Percentiles rank a stretch among this genome's conserved stretches.
Conservation (phyloP, 1,284 basidiomycete genomes). For the Ganoderma resinaceum region DNA sequence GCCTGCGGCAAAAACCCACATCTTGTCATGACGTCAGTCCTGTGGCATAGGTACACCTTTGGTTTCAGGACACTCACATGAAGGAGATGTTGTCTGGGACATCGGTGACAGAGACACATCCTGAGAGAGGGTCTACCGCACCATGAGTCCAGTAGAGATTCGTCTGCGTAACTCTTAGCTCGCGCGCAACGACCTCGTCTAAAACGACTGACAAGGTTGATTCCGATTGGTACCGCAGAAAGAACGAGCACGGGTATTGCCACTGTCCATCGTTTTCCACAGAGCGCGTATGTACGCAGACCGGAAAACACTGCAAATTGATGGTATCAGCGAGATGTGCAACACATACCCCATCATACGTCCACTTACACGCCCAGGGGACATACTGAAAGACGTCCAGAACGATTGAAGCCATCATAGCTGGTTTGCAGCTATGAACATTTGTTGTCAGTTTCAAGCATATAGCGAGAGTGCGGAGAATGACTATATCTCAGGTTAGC, state of each 20-base stretch:
- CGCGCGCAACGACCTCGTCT: background rate
- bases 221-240: background rate
- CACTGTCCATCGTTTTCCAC: constrained; percentile 3
- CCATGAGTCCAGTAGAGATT: constrained; percentile 1
- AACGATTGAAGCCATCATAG: background rate
- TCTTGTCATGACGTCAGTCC: background rate
- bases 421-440: constrained; percentile 5
- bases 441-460: background rate
- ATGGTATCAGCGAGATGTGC: background rate
- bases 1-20: background rate
- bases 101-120: background rate
- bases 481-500: constrained; percentile 1
- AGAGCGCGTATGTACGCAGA: constrained; percentile 17
- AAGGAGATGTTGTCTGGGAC: background rate
- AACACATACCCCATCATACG: no score
- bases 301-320: constrained; percentile 15
- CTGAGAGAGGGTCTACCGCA: background rate
- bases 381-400: constrained; percentile 11
- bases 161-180: background rate
- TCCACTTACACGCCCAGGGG: constrained; percentile 11
- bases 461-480: background rate
- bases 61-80: constrained; percentile 3
- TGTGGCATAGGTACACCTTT: background rate
- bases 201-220: constrained; percentile 5
- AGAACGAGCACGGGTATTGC: constrained; percentile 9